Evolutionary conservation across 2,329 filamentous ascomycete genomes (phyloP), one percentile per base, ranked within the genome.

Genomic region (Aspergillus luchuensis): DNA sequence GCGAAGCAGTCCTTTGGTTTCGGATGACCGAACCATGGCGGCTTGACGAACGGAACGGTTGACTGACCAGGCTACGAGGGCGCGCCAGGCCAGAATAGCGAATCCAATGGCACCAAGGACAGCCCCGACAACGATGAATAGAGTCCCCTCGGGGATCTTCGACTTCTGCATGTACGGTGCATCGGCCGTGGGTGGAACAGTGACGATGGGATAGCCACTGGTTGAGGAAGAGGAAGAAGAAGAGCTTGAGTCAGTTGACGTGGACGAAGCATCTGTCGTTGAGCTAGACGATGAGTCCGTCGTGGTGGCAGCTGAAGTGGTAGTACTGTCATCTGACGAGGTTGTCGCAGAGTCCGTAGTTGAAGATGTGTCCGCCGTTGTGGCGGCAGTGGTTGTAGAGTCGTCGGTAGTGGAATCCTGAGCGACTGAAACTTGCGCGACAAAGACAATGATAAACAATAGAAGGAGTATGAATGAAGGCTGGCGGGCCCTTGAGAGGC

Each of bases 151-250:
- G 2, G 95, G 95, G 10, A 93, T 82, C 56, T 79, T 88, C 0
- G 92, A 96, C 70, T 89, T 88, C 72, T 93, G 89, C 91, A 98
- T 97, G 74, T 91, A 99, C 15, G 94, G 92, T 5, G 95, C 95
- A 71, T 89, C 86, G 41, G 85, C 83, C 3, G 91, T 97, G 25
- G 92, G 90, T 7, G 95, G 95, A 2, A 98, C 89, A 25, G 87
- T 85, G 4, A 92, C 83, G 1, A 90, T 79, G 5, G 93, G 91
- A 65, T 90, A 90, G 21, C 23, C 61, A 15, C 63, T 63, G 33
- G 86, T 85, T 36, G 65, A 55, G 11, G 60, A 51, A 33, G 53
- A 57, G 11, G 60, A 51, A 30, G 53, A 57, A 38, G 63, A 63
- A 53, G 64, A 65, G 52, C 64, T 61, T 58, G 68, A 66, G 58